Percentiles rank a stretch among this genome's conserved stretches.
These are phyloP conservation scores for Aureobasidium sp. DNA, from an alignment of 2,329 filamentous ascomycete species.

Conservation along the genomic window DNA sequence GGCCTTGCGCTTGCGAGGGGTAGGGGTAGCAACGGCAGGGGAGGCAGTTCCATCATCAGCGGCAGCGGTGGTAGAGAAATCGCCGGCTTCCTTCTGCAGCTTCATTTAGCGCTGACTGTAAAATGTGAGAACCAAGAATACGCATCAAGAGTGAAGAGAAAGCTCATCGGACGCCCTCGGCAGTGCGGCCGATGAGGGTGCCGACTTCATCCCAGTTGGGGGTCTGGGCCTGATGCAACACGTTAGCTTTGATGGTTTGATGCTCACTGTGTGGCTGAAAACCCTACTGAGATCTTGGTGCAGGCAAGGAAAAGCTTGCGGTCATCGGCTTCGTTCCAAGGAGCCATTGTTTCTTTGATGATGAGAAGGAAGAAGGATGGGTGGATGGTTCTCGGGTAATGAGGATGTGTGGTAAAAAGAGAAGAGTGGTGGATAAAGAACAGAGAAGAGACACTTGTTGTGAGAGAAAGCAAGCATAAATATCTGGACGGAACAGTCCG, in stretches of 20 bases:
- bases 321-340: background rate
- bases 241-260: background rate
- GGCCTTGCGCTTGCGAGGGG: constrained; percentile 12
- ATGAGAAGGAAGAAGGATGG: background rate
- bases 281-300: too few species aligned
- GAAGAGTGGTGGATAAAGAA: background rate
- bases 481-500: background rate
- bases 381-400: background rate
- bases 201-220: background rate
- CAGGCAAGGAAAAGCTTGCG: constrained; percentile 12
- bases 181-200: background rate
- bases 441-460: too few species aligned
- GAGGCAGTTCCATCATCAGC: background rate
- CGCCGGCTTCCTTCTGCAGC: constrained; percentile 14
- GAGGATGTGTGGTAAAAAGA: background rate
- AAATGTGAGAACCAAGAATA: background rate
- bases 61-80: background rate
- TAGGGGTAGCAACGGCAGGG: background rate
- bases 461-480: too few species aligned
- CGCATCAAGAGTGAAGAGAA: background rate
- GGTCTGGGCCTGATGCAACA: background rate
- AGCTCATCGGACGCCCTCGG: background rate
- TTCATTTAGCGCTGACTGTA: constrained; percentile 11
- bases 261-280: too few species aligned
- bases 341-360: background rate